phyloP scores from a whole-genome alignment of 768 basidiomycete species.

The Wakefieldia striispora region DNA sequence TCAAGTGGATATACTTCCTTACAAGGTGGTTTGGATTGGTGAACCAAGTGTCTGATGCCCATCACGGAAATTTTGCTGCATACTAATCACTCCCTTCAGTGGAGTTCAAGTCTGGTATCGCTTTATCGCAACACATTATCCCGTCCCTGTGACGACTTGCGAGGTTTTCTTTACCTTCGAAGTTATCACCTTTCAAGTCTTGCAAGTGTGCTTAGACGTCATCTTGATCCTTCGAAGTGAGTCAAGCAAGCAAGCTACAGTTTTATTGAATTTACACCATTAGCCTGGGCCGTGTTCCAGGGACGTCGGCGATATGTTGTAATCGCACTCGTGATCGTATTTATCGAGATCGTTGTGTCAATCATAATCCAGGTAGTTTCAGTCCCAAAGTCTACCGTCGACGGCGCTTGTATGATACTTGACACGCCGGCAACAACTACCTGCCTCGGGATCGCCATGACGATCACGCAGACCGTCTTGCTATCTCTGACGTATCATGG shows the following conservation, averaged over 20 bases:
- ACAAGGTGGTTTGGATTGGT: slow-evolving; percentile 23
- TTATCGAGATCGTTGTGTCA: background rate
- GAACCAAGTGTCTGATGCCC: slow-evolving; percentile 10
- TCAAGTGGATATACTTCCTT: slow-evolving; percentile 23
- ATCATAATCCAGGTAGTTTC: background rate
- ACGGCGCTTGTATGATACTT: slow-evolving; percentile 10
- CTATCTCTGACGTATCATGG: slow-evolving; percentile 17
- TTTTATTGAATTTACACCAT: background rate
- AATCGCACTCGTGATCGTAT: slow-evolving; percentile 1
- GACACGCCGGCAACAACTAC: background rate
- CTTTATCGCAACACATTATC: background rate
- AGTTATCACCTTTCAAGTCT: slow-evolving; percentile 4
- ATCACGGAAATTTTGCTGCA: background rate
- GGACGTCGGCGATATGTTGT: background rate
- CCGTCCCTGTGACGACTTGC: slow-evolving; percentile 6
- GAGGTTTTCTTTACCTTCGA: background rate
- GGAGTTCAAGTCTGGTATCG: background rate
- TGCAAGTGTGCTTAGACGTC: slow-evolving; percentile 14
- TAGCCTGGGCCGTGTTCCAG: slow-evolving; percentile 19
- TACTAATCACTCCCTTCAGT: slow-evolving; percentile 9
- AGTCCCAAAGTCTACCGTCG: slow-evolving; percentile 1
- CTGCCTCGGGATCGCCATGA: slow-evolving; percentile 1
- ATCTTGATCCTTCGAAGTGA: slow-evolving; percentile 21
- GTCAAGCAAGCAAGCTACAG: background rate
- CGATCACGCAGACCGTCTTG: slow-evolving; percentile 13